Conservation (phyloP, 208 protist genomes). For the Wallacemonas sp. region DNA sequence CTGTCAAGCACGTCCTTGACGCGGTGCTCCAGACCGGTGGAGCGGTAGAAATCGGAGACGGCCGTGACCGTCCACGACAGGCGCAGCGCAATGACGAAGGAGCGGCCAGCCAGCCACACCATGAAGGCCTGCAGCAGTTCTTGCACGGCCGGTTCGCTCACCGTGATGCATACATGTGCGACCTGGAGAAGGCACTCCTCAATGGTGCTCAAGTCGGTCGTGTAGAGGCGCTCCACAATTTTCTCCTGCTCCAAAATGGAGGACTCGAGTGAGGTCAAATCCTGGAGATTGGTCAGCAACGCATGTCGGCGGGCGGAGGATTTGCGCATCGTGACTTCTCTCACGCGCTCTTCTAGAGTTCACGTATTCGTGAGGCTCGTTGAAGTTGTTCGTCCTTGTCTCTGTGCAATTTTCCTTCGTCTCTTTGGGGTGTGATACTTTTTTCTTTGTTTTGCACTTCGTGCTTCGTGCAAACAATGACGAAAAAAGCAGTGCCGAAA, state of each 20-base stretch:
- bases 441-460: too few species aligned
- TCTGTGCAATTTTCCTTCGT: too few species aligned
- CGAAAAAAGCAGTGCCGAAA: too few species aligned
- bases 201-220: slow-evolving; percentile 42
- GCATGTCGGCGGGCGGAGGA: slow-evolving; percentile 42
- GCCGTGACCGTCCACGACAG: slow-evolving; percentile 82
- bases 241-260: slow-evolving; percentile 36
- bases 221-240: slow-evolving; percentile 64
- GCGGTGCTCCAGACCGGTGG: slow-evolving; percentile 51
- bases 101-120: slow-evolving; percentile 73
- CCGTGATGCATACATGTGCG: slow-evolving; percentile 80
- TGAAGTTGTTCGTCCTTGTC: background rate
- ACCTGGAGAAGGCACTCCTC: slow-evolving; percentile 84
- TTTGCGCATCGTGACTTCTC: background rate
- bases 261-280: slow-evolving; percentile 31
- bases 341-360: background rate
- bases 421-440: background rate
- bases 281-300: slow-evolving; percentile 58
- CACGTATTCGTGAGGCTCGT: too few species aligned
- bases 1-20: slow-evolving; percentile 81
- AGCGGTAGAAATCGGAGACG: slow-evolving; percentile 42
- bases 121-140: slow-evolving; percentile 68
- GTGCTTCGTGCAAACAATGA: too few species aligned
- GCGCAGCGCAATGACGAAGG: slow-evolving; percentile 68
- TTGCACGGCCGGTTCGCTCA: slow-evolving; percentile 47